Base-by-base conservation (phyloP, 1,284 basidiomycete species). In the Sanguinoderma infundibulare region DNA sequence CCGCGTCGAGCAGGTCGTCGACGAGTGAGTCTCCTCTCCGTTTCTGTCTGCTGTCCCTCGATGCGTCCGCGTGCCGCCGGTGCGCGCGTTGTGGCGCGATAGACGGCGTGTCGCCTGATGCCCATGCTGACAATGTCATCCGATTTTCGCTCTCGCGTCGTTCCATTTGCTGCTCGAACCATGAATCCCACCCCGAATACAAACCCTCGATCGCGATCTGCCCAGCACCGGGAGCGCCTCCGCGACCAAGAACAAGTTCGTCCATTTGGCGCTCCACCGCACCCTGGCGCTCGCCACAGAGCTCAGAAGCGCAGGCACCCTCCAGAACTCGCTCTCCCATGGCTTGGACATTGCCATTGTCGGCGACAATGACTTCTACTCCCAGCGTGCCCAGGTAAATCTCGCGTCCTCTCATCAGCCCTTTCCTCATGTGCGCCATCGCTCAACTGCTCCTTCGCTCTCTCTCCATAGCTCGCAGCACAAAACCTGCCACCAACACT, bases 361-460 rank as follows among this genome's bases (percentile, higher is more conserved):
- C 22, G 98, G 94, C 5, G 95, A 96, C 76, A 99, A 99, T 72
- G 98, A 98, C 75, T 99, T 98, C 71, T 99, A 99, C 78, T 98
- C 96, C 2, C 97, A 99, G 73, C 83, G 91, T 60, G 87, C 89
- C 58, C 90, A 94, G 83, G 94, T 92, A 63, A 64, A 36, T n/a
- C n/a, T n/a, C n/a, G n/a, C n/a, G n/a, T 24, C 9, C n/a, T 44
- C 38, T 36, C 24, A 26, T 0, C 22, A 34, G 30, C 24, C 22
- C 26, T 28, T 40, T 53, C n/a, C 34, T 32, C n/a, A 39, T 53
- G 40, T 46, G 40, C 22, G 24, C 32, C 20, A 14, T 12, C 61
- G 15, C 49, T 51, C 12, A 35, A 14, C 5, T 22, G 32, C 49
- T n/a, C n/a, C n/a, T n/a, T n/a, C n/a, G n/a, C n/a, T n/a, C n/a